These are phyloP conservation scores for Neovahlkampfia damariscottae DNA, from an alignment of 78 protist species.

Conservation along the genomic window DNA sequence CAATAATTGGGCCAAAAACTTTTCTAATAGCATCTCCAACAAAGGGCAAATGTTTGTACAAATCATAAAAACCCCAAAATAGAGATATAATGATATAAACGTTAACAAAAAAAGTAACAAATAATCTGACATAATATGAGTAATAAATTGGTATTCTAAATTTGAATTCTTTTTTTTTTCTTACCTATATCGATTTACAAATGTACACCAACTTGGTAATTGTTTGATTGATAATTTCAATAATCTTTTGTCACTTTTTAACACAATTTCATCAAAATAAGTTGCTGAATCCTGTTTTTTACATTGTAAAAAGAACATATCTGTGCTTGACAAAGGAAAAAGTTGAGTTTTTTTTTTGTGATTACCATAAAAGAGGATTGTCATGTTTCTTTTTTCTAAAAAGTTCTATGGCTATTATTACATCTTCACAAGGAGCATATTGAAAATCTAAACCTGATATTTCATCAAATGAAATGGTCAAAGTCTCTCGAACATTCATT, in stretches of 20 bases:
- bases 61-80: constrained; percentile 1
- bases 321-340: no score
- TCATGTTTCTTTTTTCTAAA: no score
- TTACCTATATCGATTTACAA: constrained; percentile 2
- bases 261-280: not conserved
- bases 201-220: not conserved
- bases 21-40: not conserved
- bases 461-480: no score
- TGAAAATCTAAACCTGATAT: not conserved
- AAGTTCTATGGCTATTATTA: no score
- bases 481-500: no score
- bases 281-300: not conserved
- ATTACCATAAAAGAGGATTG: no score
- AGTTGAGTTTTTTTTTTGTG: no score
- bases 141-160: not conserved
- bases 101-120: not conserved
- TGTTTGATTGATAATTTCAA: not conserved
- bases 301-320: not conserved
- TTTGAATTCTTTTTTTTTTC: no score
- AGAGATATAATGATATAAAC: not conserved
- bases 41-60: not conserved
- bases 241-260: not conserved
- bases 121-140: not conserved
- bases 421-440: no score
- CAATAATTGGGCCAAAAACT: not conserved